Percentiles rank a stretch among this genome's conserved stretches.
phyloP scores from a whole-genome alignment of 129 eudicot genomes.

The Lonicera japonica region DNA sequence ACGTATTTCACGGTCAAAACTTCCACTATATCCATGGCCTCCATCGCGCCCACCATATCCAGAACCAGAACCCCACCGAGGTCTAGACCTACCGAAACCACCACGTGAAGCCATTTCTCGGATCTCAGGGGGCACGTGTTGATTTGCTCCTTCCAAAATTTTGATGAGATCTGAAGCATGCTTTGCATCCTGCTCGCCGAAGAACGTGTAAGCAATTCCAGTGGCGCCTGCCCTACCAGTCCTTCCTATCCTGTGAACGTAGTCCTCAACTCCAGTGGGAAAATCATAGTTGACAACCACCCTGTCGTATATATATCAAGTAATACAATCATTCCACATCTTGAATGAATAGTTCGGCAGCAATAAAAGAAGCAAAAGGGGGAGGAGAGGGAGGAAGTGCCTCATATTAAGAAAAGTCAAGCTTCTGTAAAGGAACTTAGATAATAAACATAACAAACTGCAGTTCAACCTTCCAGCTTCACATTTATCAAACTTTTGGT shows the following conservation, averaged over 20 bases:
- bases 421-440: no score
- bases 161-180: slow-evolving; percentile 84
- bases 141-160: slow-evolving; percentile 88
- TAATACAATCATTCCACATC: neutral
- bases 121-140: slow-evolving; percentile 66
- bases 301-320: slow-evolving; percentile 32
- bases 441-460: no score
- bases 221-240: slow-evolving; percentile 99
- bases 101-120: slow-evolving; percentile 88
- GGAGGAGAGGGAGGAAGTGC: no score
- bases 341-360: neutral
- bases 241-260: slow-evolving; percentile 97
- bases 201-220: slow-evolving; percentile 82
- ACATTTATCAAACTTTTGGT: no score
- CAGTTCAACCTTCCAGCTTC: no score
- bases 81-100: slow-evolving; percentile 64
- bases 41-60: slow-evolving; percentile 48
- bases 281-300: slow-evolving; percentile 91
- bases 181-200: slow-evolving; percentile 72
- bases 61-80: slow-evolving; percentile 66
- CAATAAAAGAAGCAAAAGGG: neutral
- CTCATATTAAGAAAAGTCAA: no score
- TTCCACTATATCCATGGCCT: slow-evolving; percentile 53
- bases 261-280: slow-evolving; percentile 94
- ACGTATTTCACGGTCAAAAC: slow-evolving; percentile 17